phyloP scores from a whole-genome alignment of 75 land plant species.

The Ceratopteris richardii region DNA sequence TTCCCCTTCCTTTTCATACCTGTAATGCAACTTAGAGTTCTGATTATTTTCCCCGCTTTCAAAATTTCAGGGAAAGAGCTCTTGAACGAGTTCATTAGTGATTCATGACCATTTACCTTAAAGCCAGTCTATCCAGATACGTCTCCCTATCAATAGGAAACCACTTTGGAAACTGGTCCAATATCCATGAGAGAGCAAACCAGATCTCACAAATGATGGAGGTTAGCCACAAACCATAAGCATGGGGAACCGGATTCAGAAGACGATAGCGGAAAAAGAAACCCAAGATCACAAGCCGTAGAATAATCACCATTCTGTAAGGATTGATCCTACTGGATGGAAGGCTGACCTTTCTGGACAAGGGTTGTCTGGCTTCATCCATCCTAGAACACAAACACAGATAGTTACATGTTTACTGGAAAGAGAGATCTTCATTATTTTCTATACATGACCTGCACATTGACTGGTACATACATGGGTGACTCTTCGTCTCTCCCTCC shows the following conservation, averaged over 20 bases:
- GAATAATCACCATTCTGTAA: conserved; percentile 50
- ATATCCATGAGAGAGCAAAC: conserved; percentile 77
- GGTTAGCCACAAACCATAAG: conserved; percentile 59
- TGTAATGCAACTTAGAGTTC: conserved; percentile 1
- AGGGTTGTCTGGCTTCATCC: conserved; percentile 72
- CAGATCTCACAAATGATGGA: conserved; percentile 77
- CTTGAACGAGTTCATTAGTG: not conserved
- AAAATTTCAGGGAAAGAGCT: not conserved
- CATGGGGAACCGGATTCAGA: conserved; percentile 53
- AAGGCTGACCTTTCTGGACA: conserved; percentile 58
- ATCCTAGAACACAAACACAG: conserved; percentile 26
- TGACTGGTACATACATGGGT: not conserved
- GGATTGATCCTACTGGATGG: conserved; percentile 72
- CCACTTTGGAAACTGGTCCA: conserved; percentile 89
- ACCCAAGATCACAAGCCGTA: conserved; percentile 49
- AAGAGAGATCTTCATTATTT: not conserved
- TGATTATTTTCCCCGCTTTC: not conserved
- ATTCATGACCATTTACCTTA: conserved; percentile 33
- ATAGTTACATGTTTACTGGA: not conserved
- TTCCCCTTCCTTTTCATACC: conserved; percentile 49
- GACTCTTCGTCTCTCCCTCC: not conserved
- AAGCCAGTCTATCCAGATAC: conserved; percentile 56
- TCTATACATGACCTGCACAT: not conserved
- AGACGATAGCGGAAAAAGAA: conserved; percentile 60
- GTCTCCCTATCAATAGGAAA: conserved; percentile 63